Base-by-base conservation (phyloP, 805 yeast species). In the Ogataea pilisensis region DNA sequence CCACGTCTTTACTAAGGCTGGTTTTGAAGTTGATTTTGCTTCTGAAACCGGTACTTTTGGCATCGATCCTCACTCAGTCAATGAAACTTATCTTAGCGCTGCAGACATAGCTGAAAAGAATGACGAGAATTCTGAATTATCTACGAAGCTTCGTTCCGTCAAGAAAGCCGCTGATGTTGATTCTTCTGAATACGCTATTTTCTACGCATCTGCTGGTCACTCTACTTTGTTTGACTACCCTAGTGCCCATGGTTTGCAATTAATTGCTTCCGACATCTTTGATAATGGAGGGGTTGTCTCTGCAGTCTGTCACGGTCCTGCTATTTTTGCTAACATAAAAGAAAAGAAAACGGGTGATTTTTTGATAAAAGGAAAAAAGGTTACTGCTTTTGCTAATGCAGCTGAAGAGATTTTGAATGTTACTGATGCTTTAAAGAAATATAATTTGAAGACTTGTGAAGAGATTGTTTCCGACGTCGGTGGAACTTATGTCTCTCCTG, bases 281-380 rank as follows among this genome's bases (percentile, higher is more conserved):
- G 63, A 60, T 25, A 58, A 70, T 17, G 76, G 74, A 30, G 85
- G 84, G 36, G 70, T 78, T 30, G 71, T 80, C 19, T 60, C 78
- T 32, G 83, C 85, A 13, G 85, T 80, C 8, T 80, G 87, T 59
- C 85, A 80, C 49, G 87, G 84, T 7, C 82, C 83, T n/a, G 69
- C 70, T 18, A 68, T 80, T 45, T 74, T 80, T 44, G 73, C 68
- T n/a, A 65, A 66, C 33, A 55, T 80, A 46, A 62, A 54, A 31
- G 76, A 75, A 48, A 46, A 54, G 31, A 43, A 51, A 7, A 64
- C 72, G 14, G 77, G 77, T 32, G 62, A 66, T 35, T 59, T 64
- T 14, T 49, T 82, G 38, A 65, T 73, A 41, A 57, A 72, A 46
- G 85, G 80, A 40, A 75, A 71, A 57, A 66, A 65, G 22, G 66